Conservation (phyloP, 805 yeast genomes). For the Sugiyamaella smithiae region DNA sequence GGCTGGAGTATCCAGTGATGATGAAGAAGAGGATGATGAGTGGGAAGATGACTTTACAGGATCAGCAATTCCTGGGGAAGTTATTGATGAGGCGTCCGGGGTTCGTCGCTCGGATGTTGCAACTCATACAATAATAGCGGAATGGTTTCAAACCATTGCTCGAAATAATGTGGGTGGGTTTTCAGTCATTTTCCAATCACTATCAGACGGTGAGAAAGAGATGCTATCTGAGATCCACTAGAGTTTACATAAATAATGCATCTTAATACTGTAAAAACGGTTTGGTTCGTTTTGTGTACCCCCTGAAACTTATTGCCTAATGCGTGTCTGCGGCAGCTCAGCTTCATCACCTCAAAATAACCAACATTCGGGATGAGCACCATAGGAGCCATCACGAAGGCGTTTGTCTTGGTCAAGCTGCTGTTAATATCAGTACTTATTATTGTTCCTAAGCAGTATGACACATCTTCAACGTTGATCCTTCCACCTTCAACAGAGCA, state of each 20-base stretch:
- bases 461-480: constrained; percentile 47
- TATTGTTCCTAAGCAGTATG: constrained; percentile 45
- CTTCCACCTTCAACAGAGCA: constrained; percentile 22
- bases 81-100: not conserved
- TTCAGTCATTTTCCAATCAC: constrained; percentile 4
- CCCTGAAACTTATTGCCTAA: constrained; percentile 1
- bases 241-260: too few species aligned
- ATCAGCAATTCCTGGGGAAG: constrained; percentile 16
- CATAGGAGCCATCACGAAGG: constrained; percentile 5
- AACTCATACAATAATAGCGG: constrained; percentile 24
- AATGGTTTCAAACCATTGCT: constrained; percentile 29
- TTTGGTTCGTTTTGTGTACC: too few species aligned
- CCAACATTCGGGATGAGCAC: not conserved
- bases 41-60: constrained; percentile 37
- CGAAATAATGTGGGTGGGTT: constrained; percentile 15
- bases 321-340: not conserved
- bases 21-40: constrained; percentile 38
- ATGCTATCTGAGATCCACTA: constrained; percentile 7
- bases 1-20: constrained; percentile 23
- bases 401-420: constrained; percentile 15
- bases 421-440: constrained; percentile 39
- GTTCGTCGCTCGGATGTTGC: constrained; percentile 21
- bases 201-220: constrained; percentile 14
- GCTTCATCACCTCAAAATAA: too few species aligned
- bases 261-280: too few species aligned